A percentile compares a stretch with the other conserved stretches of the same genome.
phyloP scores from a whole-genome alignment of 1,284 basidiomycete genomes.

The Phellopilus nigrolimitatus region DNA sequence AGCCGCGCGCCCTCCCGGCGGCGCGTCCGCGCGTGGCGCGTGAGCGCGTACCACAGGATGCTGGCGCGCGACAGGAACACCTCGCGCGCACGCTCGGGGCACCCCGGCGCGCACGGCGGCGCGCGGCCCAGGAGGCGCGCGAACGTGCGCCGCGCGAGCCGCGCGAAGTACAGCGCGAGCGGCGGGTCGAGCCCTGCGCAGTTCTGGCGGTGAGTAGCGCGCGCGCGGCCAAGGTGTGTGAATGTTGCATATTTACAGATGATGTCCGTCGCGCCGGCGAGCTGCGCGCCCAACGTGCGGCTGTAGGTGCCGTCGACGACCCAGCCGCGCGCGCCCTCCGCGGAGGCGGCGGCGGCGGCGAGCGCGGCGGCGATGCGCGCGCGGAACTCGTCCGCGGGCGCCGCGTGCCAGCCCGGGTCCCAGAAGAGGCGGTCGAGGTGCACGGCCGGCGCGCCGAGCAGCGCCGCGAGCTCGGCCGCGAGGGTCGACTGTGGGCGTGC shows the following conservation, averaged over 20 bases:
- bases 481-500: slow-evolving; percentile 46
- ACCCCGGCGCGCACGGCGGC: slow-evolving; percentile 47
- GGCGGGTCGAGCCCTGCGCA: slow-evolving; percentile 60
- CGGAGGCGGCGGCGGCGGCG: slow-evolving; percentile 20
- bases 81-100: slow-evolving; percentile 39
- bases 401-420: slow-evolving; percentile 45
- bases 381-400: slow-evolving; percentile 35
- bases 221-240: background rate
- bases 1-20: slow-evolving; percentile 27
- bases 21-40: slow-evolving; percentile 35
- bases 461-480: too few species aligned
- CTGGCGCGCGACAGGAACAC: slow-evolving; percentile 48
- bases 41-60: slow-evolving; percentile 56
- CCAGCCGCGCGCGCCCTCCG: slow-evolving; percentile 38
- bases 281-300: slow-evolving; percentile 25
- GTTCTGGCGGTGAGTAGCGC: slow-evolving; percentile 2
- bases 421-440: slow-evolving; percentile 43
- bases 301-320: slow-evolving; percentile 46
- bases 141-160: slow-evolving; percentile 48
- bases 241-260: slow-evolving; percentile 42
- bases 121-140: slow-evolving; percentile 39
- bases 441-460: slow-evolving; percentile 41
- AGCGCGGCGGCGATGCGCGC: slow-evolving; percentile 29
- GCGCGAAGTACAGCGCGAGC: slow-evolving; percentile 51
- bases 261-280: slow-evolving; percentile 48